phyloP scores from a whole-genome alignment of 305 asterid genomes.

The Fraxinus nigra region DNA sequence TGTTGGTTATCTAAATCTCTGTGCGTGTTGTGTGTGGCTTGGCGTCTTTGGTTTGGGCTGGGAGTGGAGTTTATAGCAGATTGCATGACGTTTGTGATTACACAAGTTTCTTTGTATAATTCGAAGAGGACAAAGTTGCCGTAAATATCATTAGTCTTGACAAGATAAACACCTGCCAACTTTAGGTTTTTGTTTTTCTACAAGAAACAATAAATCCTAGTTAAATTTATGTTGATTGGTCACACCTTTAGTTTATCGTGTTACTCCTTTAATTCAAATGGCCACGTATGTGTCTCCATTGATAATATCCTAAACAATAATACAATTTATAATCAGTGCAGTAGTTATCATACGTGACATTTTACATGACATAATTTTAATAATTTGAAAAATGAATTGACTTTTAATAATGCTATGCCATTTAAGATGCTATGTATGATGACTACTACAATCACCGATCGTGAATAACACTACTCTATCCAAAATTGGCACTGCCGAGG shows the following conservation, averaged over 20 bases:
- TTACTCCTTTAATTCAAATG: neutral
- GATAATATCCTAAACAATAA: neutral
- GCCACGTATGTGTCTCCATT: neutral
- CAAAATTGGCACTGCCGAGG: neutral
- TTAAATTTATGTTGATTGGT: neutral
- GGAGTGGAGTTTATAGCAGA: neutral
- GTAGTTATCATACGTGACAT: neutral
- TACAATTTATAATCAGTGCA: too few relatives aligned
- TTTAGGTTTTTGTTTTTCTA: neutral
- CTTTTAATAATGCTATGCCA: neutral
- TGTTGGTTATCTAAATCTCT: neutral
- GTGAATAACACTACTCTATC: neutral
- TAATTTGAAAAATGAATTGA: neutral
- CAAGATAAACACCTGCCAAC: neutral
- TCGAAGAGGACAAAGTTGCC: neutral
- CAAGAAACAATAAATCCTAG: neutral
- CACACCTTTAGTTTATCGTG: neutral
- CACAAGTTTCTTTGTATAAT: neutral
- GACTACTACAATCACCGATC: neutral
- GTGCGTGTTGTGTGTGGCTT: neutral
- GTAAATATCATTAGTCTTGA: neutral
- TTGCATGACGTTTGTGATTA: neutral
- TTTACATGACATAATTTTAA: neutral
- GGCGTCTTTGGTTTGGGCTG: neutral
- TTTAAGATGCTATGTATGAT: neutral